Base-by-base conservation (phyloP, 1,284 basidiomycete species). In the Cryptococcus sp. region DNA sequence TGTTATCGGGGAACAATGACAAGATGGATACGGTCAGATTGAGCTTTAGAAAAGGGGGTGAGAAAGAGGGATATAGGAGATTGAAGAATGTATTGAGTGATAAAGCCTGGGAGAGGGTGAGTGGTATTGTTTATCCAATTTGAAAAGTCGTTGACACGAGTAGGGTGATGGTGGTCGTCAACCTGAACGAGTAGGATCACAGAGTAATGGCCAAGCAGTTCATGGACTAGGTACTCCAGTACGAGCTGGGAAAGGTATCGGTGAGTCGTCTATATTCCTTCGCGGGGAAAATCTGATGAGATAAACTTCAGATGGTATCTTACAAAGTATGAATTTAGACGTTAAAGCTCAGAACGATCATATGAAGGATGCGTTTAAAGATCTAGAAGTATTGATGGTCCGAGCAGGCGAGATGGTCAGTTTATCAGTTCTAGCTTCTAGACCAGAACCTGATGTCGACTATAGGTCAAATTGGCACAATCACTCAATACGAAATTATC, bases 31-130 rank as follows among this genome's bases (percentile, higher is more conserved):
- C 70, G 15, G 70, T 78, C 4, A 70, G 78, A 58, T 71, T 98
- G 43, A 92, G 89, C 73, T 98, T 98, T 74, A 82, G 95, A 37
- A 89, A 86, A 69, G 92, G 93, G 4, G 94, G 94, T 0, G 92
- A 89, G 68, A 89, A 88, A 71, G 70, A 83, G 0, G 89, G 93
- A 64, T 98, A 98, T 73, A 79, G 83, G 15, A 80, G 84, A 5
- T 79, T 98, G 47, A 92, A 89, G 73, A 81, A 85, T 14, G 84
- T 86, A 35, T 74, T 98, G 53, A 82, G 85, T 58, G 81, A 83
- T 15, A 92, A 88, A 72, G 84, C 84, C 35, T 98, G 95, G 94
- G 86, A 77, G 48, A 59, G 64, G 4, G 23, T 23, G 23, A 23
- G 23, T 23, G 23, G 2, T 23, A 23, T 23, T 23, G 23, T 23